These are phyloP conservation scores for Tetrastigma voinierianum DNA, from an alignment of 164 flowering plant species.

Conservation along the genomic window DNA sequence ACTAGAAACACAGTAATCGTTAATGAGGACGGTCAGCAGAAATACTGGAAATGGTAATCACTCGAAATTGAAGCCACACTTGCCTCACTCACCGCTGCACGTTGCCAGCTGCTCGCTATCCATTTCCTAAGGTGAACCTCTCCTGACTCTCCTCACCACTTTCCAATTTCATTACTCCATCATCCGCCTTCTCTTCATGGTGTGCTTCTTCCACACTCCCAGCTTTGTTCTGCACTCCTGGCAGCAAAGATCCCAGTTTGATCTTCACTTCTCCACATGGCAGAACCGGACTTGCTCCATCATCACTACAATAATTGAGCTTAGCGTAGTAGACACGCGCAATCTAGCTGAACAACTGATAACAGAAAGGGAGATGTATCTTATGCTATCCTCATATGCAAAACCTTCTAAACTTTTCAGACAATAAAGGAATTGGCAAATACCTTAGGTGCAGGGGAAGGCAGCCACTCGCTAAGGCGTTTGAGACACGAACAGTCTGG, in stretches of 20 bases:
- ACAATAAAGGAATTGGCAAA: too few species aligned
- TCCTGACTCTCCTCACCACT: constrained; percentile 32
- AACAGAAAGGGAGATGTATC: constrained; percentile 22
- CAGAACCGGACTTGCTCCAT: constrained; percentile 1
- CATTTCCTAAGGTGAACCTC: constrained; percentile 51
- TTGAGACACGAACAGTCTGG: constrained; percentile 26
- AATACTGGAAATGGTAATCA: constrained; percentile 28
- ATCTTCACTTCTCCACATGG: constrained; percentile 6
- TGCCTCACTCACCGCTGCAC: constrained; percentile 39
- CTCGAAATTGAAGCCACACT: constrained; percentile 40
- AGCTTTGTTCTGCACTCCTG: constrained; percentile 6
- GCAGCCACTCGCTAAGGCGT: constrained; percentile 5
- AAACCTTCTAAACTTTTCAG: too few species aligned
- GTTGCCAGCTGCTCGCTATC: constrained; percentile 38
- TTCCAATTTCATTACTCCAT: neutral
- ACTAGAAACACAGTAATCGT: constrained; percentile 19
- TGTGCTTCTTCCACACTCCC: too few species aligned
- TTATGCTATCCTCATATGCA: too few species aligned
- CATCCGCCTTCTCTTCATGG: neutral
- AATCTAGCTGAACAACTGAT: constrained; percentile 15
- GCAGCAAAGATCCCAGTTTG: neutral
- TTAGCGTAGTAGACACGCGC: neutral
- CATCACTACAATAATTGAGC: neutral
- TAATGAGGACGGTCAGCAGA: constrained; percentile 45
- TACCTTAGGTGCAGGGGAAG: constrained; percentile 11